Percentiles rank a stretch among this genome's conserved stretches.
phyloP scores from a whole-genome alignment of 2,329 filamentous ascomycete genomes.

The Diaporthe nobilis region DNA sequence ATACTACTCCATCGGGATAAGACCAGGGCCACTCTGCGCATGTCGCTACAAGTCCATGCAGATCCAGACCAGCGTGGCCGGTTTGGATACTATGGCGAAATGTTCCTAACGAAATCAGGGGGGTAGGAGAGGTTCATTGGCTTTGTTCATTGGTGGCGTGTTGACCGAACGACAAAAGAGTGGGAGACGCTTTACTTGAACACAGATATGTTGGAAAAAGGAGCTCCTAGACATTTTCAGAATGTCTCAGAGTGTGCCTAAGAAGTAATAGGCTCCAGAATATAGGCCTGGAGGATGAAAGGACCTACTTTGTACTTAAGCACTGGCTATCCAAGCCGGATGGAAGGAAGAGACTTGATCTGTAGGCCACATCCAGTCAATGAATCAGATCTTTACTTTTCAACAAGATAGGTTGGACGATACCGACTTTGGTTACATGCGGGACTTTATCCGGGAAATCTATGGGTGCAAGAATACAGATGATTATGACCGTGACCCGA shows the following conservation, averaged over 20 bases:
- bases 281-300: too few relatives aligned
- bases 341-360: too few relatives aligned
- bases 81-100: background rate
- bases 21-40: conserved; percentile 1
- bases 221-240: too few relatives aligned
- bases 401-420: background rate
- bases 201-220: background rate
- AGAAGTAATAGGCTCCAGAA: too few relatives aligned
- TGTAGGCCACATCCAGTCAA: too few relatives aligned
- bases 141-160: background rate
- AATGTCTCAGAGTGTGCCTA: too few relatives aligned
- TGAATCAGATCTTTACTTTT: too few relatives aligned
- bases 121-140: background rate
- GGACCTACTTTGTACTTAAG: too few relatives aligned
- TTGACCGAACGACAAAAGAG: background rate
- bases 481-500: background rate
- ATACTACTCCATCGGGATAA: background rate
- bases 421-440: background rate
- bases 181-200: background rate
- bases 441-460: background rate
- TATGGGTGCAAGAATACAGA: background rate
- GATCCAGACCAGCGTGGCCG: background rate
- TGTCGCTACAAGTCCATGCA: background rate
- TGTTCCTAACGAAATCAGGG: background rate
- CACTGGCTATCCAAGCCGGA: too few relatives aligned